These are phyloP conservation scores for Guillardia theta DNA, from an alignment of 78 protist species.

Conservation along the genomic window DNA sequence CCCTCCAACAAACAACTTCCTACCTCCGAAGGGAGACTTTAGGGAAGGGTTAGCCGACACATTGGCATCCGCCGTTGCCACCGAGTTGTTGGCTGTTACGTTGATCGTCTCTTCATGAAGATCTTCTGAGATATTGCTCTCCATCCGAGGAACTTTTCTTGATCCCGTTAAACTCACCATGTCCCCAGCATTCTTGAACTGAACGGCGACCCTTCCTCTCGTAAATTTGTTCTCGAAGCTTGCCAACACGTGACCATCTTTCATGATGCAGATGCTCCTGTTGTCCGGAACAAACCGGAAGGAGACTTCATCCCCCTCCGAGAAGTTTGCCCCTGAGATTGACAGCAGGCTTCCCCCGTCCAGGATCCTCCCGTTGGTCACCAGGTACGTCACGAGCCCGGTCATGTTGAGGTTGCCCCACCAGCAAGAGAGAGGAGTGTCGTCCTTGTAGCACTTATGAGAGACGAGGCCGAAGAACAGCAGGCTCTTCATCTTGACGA, in stretches of 20 bases:
- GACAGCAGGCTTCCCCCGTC: not conserved
- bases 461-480: not conserved
- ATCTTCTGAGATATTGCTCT: not conserved
- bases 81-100: not conserved
- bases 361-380: not conserved
- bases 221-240: too few relatives aligned
- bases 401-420: not conserved
- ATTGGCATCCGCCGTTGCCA: not conserved
- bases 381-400: not conserved
- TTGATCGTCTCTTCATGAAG: not conserved
- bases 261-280: not conserved
- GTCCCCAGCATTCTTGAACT: not conserved
- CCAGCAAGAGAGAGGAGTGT: not conserved
- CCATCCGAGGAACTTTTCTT: not conserved
- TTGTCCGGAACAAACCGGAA: not conserved
- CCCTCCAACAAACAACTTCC: slow-evolving; percentile 22
- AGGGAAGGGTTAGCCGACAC: not conserved
- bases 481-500: not conserved
- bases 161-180: too few relatives aligned
- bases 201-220: not conserved
- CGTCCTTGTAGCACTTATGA: not conserved
- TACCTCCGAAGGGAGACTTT: not conserved
- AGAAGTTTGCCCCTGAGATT: not conserved
- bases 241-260: too few relatives aligned
- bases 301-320: not conserved